A percentile compares a stretch with the other conserved stretches of the same genome.
Evolutionary conservation across 805 yeast genomes (phyloP).

Genomic region (Starmerella powellii): DNA sequence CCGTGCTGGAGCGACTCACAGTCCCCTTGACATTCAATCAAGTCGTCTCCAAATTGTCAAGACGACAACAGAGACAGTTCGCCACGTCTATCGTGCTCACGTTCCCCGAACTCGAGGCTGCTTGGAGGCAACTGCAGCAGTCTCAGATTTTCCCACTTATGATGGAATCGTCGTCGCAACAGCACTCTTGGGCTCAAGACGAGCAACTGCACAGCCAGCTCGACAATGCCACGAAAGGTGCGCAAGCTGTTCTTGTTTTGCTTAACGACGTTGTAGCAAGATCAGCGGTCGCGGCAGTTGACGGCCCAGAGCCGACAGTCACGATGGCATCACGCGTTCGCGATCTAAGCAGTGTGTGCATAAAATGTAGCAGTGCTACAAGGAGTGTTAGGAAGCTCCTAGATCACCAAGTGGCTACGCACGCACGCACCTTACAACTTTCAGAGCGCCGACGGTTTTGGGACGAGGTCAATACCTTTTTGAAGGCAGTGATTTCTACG

Average conservation of each 20-base stretch:
- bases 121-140: conserved; percentile 13
- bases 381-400: conserved; percentile 49
- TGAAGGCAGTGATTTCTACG: conserved; percentile 73
- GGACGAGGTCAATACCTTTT: conserved; percentile 72
- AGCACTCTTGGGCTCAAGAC: conserved; percentile 30
- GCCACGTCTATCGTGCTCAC: conserved; percentile 54
- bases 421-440: conserved; percentile 23
- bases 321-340: conserved; percentile 49
- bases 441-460: conserved; percentile 55
- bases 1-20: conserved; percentile 8
- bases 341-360: conserved; percentile 66
- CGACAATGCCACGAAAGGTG: conserved; percentile 45
- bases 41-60: conserved; percentile 2
- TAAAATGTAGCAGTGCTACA: conserved; percentile 71
- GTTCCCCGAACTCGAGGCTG: conserved; percentile 21
- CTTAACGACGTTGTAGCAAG: conserved; percentile 20
- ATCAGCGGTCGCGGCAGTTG: conserved; percentile 22
- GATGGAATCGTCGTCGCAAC: background rate
- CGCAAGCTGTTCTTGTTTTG: conserved; percentile 20
- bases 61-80: conserved; percentile 80
- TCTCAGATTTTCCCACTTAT: conserved; percentile 1
- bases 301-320: conserved; percentile 33
- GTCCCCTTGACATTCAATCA: conserved; percentile 7
- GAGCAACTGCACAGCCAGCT: conserved; percentile 54
- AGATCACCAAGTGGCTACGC: conserved; percentile 37